Percentiles rank a stretch among this genome's conserved stretches.
Evolutionary conservation across 2,329 filamentous ascomycete genomes (phyloP).

Genomic region (Colletotrichum melonis): DNA sequence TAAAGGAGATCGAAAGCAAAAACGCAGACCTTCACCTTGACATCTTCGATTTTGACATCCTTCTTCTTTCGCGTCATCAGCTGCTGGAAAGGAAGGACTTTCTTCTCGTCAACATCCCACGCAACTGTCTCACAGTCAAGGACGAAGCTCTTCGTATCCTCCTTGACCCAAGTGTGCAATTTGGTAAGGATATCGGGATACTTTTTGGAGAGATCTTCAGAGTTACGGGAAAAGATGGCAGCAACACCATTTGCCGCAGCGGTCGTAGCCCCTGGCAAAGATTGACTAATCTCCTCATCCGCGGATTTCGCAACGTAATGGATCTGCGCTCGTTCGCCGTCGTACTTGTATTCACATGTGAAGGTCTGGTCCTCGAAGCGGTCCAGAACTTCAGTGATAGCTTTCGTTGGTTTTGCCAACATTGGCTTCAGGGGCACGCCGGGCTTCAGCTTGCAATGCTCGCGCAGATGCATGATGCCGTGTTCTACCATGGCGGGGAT

Average conservation of each 20-base stretch:
- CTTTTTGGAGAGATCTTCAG: constrained; percentile 96
- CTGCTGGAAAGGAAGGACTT: constrained; percentile 96
- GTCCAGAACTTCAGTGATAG: constrained; percentile 96
- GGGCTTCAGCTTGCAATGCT: constrained; percentile 90
- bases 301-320: constrained; percentile 92
- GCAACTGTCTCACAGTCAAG: constrained; percentile 98
- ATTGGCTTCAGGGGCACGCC: constrained; percentile 97
- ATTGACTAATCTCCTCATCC: constrained; percentile 73
- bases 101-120: constrained; percentile 95
- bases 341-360: constrained; percentile 99
- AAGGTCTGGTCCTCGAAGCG: constrained; percentile 96
- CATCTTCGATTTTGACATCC: constrained; percentile 93
- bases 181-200: constrained; percentile 96
- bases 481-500: constrained; percentile 89
- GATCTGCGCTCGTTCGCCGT: constrained; percentile 97
- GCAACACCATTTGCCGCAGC: constrained; percentile 80
- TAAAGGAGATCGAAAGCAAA: constrained; percentile 97
- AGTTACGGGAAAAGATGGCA: constrained; percentile 97
- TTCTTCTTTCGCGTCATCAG: constrained; percentile 98
- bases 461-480: constrained; percentile 84
- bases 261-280: constrained; percentile 69
- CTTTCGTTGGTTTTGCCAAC: constrained; percentile 98
- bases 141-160: constrained; percentile 92
- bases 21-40: constrained; percentile 96
- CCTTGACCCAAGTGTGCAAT: constrained; percentile 88